phyloP scores from a whole-genome alignment of 2,329 filamentous ascomycete species.

The Pleomassaria siparia region DNA sequence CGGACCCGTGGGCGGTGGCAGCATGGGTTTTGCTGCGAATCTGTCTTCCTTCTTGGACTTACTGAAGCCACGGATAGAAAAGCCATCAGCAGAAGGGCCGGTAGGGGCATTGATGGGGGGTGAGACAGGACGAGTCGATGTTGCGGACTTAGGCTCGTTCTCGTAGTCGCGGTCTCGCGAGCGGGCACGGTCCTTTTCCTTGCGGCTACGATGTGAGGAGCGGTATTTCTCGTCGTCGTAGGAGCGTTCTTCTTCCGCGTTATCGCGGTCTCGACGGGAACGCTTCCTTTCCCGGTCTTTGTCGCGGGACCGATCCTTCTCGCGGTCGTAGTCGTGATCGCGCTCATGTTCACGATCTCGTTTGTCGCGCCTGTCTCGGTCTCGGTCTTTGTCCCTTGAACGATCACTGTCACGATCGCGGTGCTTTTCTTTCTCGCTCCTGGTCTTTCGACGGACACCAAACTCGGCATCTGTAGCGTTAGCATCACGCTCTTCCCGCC shows the following conservation, averaged over 20 bases:
- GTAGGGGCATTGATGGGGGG: constrained; percentile 39
- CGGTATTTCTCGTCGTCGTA: constrained; percentile 45
- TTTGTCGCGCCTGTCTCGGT: constrained; percentile 46
- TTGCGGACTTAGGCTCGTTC: constrained; percentile 14
- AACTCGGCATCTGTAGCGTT: constrained; percentile 31
- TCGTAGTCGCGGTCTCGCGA: constrained; percentile 27
- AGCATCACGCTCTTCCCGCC: constrained; percentile 32
- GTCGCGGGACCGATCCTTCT: constrained; percentile 43
- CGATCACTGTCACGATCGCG: constrained; percentile 47
- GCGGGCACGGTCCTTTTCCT: constrained; percentile 47
- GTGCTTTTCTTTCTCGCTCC: constrained; percentile 39
- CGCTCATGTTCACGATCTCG: constrained; percentile 56
- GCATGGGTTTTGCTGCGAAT: constrained; percentile 18
- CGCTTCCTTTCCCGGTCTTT: constrained; percentile 50
- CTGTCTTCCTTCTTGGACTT: constrained; percentile 28
- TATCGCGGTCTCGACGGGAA: constrained; percentile 53
- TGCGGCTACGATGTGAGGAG: constrained; percentile 45
- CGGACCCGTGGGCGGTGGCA: constrained; percentile 41
- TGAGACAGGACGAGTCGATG: constrained; percentile 21
- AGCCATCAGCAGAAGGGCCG: constrained; percentile 46
- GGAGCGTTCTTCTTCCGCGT: constrained; percentile 35
- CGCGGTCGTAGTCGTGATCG: constrained; percentile 44
- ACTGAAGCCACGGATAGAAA: constrained; percentile 50
- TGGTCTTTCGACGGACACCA: constrained; percentile 40
- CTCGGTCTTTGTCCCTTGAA: constrained; percentile 47